These are phyloP conservation scores for Beta lomatogona DNA, from an alignment of 179 eudicot species.

Conservation along the genomic window DNA sequence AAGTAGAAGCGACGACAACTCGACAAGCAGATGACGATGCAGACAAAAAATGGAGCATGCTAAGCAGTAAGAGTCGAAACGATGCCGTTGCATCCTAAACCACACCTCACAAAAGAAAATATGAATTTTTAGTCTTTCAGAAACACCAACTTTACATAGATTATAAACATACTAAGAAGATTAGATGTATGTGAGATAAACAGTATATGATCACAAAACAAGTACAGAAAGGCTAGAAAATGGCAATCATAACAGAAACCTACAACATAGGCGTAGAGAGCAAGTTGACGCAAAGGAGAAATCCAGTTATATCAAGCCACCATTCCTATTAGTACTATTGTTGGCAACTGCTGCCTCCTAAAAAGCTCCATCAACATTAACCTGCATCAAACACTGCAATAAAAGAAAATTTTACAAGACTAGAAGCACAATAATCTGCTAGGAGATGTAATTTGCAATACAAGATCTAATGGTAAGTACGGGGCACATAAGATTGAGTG, in stretches of 20 bases:
- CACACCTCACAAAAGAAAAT: conserved; percentile 53
- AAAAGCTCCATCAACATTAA: conserved; percentile 21
- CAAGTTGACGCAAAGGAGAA: conserved; percentile 35
- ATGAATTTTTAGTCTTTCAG: conserved; percentile 39
- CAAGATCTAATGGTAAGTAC: neutral
- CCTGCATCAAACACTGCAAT: conserved; percentile 43
- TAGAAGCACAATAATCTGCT: neutral
- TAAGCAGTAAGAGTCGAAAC: conserved; percentile 46
- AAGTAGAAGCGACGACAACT: conserved; percentile 35
- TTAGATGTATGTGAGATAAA: conserved; percentile 10
- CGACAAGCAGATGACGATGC: conserved; percentile 40
- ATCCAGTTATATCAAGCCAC: conserved; percentile 28
- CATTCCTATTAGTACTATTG: conserved; percentile 34
- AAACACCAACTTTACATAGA: conserved; percentile 24
- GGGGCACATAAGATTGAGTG: neutral
- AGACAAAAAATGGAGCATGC: conserved; percentile 36
- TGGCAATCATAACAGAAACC: conserved; percentile 45
- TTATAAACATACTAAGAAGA: conserved; percentile 5
- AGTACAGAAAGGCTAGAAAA: conserved; percentile 15
- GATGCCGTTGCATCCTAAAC: conserved; percentile 48
- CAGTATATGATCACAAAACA: neutral
- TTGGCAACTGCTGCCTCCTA: conserved; percentile 24
- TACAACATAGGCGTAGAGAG: conserved; percentile 44
- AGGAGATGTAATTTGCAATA: neutral
- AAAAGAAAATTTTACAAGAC: neutral